Percentiles rank a stretch among this genome's conserved stretches.
These are phyloP conservation scores for Lotmaria passim DNA, from an alignment of 208 protist genomes.

Conservation along the genomic window DNA sequence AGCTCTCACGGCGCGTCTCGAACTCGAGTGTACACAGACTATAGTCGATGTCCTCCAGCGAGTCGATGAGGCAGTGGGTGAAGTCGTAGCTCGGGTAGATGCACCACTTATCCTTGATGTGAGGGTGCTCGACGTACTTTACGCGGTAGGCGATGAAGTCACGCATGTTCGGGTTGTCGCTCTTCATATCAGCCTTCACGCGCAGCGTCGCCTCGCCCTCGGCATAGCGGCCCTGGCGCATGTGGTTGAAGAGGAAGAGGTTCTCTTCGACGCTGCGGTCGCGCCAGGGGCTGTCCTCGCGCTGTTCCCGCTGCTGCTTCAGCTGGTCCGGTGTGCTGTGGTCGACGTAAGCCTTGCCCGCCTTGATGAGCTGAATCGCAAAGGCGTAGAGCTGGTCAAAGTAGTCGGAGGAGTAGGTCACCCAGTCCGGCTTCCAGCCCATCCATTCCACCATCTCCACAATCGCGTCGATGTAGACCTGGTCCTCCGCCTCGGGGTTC, in stretches of 20 bases:
- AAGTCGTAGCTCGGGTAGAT: slow-evolving; percentile 99
- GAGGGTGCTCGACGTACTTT: slow-evolving; percentile 96
- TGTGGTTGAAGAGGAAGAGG: slow-evolving; percentile 91
- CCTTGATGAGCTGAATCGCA: slow-evolving; percentile 98
- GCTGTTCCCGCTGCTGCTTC: slow-evolving; percentile 81
- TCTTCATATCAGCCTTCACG: slow-evolving; percentile 98
- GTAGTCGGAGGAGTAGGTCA: slow-evolving; percentile 99
- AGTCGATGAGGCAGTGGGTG: slow-evolving; percentile 99
- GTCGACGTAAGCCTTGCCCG: slow-evolving; percentile 98
- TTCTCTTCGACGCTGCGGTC: slow-evolving; percentile 93
- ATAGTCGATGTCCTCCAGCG: slow-evolving; percentile 99
- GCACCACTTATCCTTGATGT: slow-evolving; percentile 96
- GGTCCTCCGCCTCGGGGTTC: slow-evolving; percentile 98
- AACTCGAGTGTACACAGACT: slow-evolving; percentile 99
- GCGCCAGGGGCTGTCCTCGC: slow-evolving; percentile 91
- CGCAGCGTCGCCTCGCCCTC: slow-evolving; percentile 98
- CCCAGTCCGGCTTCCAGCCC: slow-evolving; percentile 90
- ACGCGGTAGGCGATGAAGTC: slow-evolving; percentile 99
- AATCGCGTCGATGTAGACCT: slow-evolving; percentile 98
- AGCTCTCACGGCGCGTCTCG: slow-evolving; percentile 96
- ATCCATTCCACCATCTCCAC: slow-evolving; percentile 92
- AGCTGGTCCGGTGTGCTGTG: slow-evolving; percentile 97
- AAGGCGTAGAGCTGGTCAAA: slow-evolving; percentile 98
- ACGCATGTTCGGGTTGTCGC: slow-evolving; percentile 98
- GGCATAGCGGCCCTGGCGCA: slow-evolving; percentile 95